A percentile compares a stretch with the other conserved stretches of the same genome.
Conservation (phyloP, 1,284 basidiomycete genomes). For the Trametes hirsuta region DNA sequence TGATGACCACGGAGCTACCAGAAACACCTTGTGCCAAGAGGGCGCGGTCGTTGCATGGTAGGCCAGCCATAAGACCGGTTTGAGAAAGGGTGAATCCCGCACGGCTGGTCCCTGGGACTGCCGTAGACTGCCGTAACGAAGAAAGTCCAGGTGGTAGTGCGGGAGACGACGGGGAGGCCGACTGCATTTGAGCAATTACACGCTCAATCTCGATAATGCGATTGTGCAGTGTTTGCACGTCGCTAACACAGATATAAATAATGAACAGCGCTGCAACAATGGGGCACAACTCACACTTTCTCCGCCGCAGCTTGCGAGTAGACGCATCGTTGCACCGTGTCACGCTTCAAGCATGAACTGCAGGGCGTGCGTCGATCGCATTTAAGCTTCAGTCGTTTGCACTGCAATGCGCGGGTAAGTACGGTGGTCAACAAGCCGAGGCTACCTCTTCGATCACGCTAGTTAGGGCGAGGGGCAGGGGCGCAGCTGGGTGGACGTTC, state of each 20-base stretch:
- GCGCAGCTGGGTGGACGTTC: neutral
- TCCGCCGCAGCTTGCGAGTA: slow-evolving; percentile 81
- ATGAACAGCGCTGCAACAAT: neutral
- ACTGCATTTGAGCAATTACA: slow-evolving; percentile 49
- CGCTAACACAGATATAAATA: slow-evolving; percentile 42
- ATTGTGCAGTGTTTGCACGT: slow-evolving; percentile 80
- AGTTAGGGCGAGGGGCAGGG: neutral
- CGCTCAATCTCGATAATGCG: slow-evolving; percentile 66
- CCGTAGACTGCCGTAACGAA: slow-evolving; percentile 26
- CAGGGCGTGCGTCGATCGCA: slow-evolving; percentile 79
- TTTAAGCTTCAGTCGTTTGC: slow-evolving; percentile 81
- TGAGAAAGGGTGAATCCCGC: slow-evolving; percentile 30
- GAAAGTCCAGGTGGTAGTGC: slow-evolving; percentile 22
- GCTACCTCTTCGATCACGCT: too few species aligned
- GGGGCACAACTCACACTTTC: slow-evolving; percentile 63
- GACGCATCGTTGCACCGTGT: slow-evolving; percentile 69
- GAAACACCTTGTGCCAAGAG: slow-evolving; percentile 43
- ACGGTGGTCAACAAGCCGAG: neutral
- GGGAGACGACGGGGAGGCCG: slow-evolving; percentile 22
- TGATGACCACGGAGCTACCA: slow-evolving; percentile 56
- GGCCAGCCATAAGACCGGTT: slow-evolving; percentile 26
- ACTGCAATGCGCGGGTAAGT: slow-evolving; percentile 45
- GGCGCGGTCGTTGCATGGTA: slow-evolving; percentile 43
- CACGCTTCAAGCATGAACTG: slow-evolving; percentile 75
- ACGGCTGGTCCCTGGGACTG: slow-evolving; percentile 9